phyloP scores from a whole-genome alignment of 441 rosid species.

The Melastoma candidum region DNA sequence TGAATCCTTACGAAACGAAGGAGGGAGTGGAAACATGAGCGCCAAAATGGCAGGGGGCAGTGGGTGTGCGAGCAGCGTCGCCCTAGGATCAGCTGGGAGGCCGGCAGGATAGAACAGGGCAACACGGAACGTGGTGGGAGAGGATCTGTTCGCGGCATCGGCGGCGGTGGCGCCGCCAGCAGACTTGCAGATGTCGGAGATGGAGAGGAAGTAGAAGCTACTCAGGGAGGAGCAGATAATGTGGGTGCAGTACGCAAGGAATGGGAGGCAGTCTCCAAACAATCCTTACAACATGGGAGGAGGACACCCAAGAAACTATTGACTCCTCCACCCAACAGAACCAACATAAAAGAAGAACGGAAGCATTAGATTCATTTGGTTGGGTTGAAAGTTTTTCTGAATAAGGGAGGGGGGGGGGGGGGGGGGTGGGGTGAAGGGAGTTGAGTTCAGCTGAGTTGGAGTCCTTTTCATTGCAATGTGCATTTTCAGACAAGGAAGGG shows the following conservation, averaged over 20 bases:
- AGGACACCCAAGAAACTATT: slow-evolving; percentile 21
- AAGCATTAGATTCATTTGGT: no score
- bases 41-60: slow-evolving; percentile 19
- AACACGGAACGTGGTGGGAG: neutral
- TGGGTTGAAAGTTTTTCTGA: no score
- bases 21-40: slow-evolving; percentile 3
- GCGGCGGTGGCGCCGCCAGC: slow-evolving; percentile 32
- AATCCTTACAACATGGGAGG: slow-evolving; percentile 26
- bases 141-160: slow-evolving; percentile 54
- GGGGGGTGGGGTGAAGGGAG: no score
- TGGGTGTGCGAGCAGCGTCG: slow-evolving; percentile 54
- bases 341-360: no score
- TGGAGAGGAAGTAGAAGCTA: slow-evolving; percentile 51
- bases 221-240: slow-evolving; percentile 45
- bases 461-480: no score
- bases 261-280: slow-evolving; percentile 40
- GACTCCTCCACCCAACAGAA: neutral
- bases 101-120: slow-evolving; percentile 12
- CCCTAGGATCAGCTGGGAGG: slow-evolving; percentile 37
- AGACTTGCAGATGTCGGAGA: slow-evolving; percentile 50
- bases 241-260: slow-evolving; percentile 45
- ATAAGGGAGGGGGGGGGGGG: no score
- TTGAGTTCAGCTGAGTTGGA: no score
- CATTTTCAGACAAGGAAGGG: no score
- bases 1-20: no score